These are phyloP conservation scores for Dendrocalamus latiflorus DNA, from an alignment of 202 grass and related monocot species.

Conservation along the genomic window DNA sequence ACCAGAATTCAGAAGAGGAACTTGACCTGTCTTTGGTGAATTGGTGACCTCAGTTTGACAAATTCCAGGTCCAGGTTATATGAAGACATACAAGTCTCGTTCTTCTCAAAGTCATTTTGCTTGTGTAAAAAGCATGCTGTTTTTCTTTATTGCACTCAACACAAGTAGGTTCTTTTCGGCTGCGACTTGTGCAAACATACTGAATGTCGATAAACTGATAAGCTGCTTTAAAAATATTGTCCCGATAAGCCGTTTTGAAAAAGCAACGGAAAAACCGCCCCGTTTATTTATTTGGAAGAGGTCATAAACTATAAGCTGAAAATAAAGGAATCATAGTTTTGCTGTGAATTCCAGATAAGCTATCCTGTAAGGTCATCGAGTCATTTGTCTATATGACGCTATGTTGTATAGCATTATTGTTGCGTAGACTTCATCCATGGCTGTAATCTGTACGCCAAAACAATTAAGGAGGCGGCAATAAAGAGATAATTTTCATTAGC, in stretches of 20 bases:
- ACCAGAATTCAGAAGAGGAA: constrained; percentile 13
- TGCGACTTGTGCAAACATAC: too few relatives aligned
- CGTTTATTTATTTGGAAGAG: too few relatives aligned
- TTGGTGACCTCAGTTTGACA: neutral
- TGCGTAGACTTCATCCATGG: neutral
- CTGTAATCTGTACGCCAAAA: neutral
- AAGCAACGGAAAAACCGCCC: too few relatives aligned
- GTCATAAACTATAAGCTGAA: too few relatives aligned
- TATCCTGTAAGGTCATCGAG: neutral
- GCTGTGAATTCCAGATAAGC: neutral
- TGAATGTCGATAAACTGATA: too few relatives aligned
- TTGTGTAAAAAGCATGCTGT: neutral
- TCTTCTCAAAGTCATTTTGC: neutral
- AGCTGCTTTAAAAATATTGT: too few relatives aligned
- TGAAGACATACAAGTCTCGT: neutral
- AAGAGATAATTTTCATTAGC: neutral
- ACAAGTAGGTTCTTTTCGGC: neutral
- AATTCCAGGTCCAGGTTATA: neutral
- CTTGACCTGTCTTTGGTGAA: neutral
- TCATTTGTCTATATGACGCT: neutral
- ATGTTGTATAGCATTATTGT: neutral
- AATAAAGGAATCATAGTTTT: neutral
- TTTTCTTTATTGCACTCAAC: neutral
- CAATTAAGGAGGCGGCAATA: neutral
- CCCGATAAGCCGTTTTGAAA: too few relatives aligned